Evolutionary conservation across 1,284 basidiomycete species (phyloP).

Genomic region (Ustanciosporium gigantosporum): DNA sequence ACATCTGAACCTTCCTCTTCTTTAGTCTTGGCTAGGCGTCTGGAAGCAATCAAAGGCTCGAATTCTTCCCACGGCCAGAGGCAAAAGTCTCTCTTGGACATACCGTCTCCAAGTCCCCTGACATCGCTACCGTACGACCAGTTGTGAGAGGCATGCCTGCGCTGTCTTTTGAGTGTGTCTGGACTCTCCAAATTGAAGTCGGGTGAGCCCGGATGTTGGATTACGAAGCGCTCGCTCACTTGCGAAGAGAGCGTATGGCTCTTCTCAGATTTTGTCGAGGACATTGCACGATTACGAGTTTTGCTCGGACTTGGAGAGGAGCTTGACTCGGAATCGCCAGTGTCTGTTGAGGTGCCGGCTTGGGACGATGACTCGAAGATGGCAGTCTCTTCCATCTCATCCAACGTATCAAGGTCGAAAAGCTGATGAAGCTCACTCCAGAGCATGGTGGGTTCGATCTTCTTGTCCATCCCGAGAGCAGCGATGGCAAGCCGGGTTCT

Average conservation of each 20-base stretch:
- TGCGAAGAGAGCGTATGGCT: background rate
- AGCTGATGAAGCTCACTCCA: slow-evolving; percentile 42
- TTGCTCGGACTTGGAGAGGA: background rate
- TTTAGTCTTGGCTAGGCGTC: slow-evolving; percentile 14
- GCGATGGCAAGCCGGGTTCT: slow-evolving; percentile 25
- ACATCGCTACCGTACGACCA: slow-evolving; percentile 28
- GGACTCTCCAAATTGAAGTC: slow-evolving; percentile 10
- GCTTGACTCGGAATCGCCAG: slow-evolving; percentile 8
- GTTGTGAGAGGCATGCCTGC: slow-evolving; percentile 14
- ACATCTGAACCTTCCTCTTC: background rate
- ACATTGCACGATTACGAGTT: no score
- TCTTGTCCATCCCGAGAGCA: slow-evolving; percentile 22
- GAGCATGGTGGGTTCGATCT: slow-evolving; percentile 16
- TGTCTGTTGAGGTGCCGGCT: slow-evolving; percentile 21
- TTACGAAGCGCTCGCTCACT: slow-evolving; percentile 8
- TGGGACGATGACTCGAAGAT: slow-evolving; percentile 37
- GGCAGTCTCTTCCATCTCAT: slow-evolving; percentile 44
- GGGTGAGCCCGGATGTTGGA: slow-evolving; percentile 32
- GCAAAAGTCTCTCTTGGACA: slow-evolving; percentile 36
- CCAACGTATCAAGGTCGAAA: slow-evolving; percentile 48
- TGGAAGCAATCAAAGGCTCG: slow-evolving; percentile 29
- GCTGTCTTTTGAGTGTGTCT: slow-evolving; percentile 1
- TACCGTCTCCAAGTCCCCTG: slow-evolving; percentile 29
- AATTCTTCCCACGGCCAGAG: slow-evolving; percentile 38
- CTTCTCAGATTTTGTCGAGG: background rate